Percentiles rank a stretch among this genome's conserved stretches.
phyloP scores from a whole-genome alignment of 257 asterid species.

The Ajuga chamaepitys region DNA sequence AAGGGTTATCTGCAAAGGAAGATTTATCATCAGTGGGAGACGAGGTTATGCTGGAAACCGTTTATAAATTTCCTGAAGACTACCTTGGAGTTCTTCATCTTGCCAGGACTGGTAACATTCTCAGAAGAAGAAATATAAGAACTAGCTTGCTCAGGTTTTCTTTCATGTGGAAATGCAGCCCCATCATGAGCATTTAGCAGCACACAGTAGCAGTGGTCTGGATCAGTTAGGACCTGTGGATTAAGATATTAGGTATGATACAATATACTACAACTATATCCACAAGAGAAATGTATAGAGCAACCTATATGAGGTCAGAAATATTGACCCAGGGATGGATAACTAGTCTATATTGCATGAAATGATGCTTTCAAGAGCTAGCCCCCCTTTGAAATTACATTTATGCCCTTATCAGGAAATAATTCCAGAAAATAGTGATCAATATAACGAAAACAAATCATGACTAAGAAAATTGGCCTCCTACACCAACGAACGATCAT shows the following conservation, averaged over 20 bases:
- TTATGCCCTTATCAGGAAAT: neutral
- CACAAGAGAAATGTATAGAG: neutral
- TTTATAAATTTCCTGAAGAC: neutral
- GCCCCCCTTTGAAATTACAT: too few species aligned
- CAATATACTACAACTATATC: neutral
- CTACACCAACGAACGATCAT: neutral
- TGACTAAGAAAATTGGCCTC: neutral
- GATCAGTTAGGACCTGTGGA: slow-evolving; percentile 85
- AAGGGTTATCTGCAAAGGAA: slow-evolving; percentile 64
- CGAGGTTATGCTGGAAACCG: neutral
- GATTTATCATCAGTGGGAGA: slow-evolving; percentile 1
- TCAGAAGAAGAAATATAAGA: slow-evolving; percentile 37
- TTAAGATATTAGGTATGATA: slow-evolving; percentile 3
- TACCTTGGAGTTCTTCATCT: slow-evolving; percentile 73
- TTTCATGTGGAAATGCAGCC: slow-evolving; percentile 77
- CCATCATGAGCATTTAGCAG: slow-evolving; percentile 86
- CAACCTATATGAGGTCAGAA: neutral
- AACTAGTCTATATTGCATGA: neutral
- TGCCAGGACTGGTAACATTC: slow-evolving; percentile 39
- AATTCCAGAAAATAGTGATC: neutral
- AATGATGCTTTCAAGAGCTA: neutral
- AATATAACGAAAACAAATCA: neutral
- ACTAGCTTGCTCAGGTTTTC: slow-evolving; percentile 24
- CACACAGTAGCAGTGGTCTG: slow-evolving; percentile 95
- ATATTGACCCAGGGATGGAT: neutral